These are phyloP conservation scores for Prasinococcaceae sp. DNA, from an alignment of 139 green algal species.

Conservation along the genomic window DNA sequence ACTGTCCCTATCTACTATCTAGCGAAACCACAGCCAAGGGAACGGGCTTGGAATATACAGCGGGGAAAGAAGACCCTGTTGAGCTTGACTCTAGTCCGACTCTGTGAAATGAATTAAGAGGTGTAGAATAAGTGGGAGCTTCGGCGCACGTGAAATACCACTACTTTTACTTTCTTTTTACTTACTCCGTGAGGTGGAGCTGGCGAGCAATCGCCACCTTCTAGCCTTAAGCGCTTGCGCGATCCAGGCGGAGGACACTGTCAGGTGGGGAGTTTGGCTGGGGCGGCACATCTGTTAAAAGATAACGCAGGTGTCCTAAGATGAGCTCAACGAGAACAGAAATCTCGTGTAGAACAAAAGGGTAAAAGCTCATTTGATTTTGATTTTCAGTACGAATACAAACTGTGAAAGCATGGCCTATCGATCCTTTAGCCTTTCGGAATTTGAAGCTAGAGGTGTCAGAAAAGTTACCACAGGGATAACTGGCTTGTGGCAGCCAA, in stretches of 20 bases:
- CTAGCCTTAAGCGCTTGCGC: constrained; percentile 47
- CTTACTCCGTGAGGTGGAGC: constrained; percentile 74
- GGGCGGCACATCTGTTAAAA: constrained; percentile 84
- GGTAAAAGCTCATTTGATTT: constrained; percentile 92
- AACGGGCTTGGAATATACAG: no score
- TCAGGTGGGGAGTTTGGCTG: constrained; percentile 85
- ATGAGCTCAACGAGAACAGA: constrained; percentile 87
- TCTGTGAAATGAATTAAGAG: constrained; percentile 66
- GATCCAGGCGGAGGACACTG: constrained; percentile 76
- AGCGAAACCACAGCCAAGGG: constrained; percentile 50
- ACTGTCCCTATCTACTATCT: constrained; percentile 72
- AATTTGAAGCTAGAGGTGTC: no score
- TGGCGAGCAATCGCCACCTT: constrained; percentile 56
- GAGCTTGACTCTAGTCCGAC: constrained; percentile 76
- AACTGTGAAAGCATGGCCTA: constrained; percentile 84
- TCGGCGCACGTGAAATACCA: constrained; percentile 66
- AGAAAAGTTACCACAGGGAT: no score
- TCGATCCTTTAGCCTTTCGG: constrained; percentile 88
- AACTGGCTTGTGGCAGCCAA: no score
- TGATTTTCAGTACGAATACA: constrained; percentile 88
- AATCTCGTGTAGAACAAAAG: constrained; percentile 87
- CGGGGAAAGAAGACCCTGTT: constrained; percentile 78
- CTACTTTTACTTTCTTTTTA: constrained; percentile 76
- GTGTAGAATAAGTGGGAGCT: constrained; percentile 75
- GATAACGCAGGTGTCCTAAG: constrained; percentile 83